Base-by-base conservation (phyloP, 192 early-diverging fungal species). In the Funneliformis geosporum region DNA sequence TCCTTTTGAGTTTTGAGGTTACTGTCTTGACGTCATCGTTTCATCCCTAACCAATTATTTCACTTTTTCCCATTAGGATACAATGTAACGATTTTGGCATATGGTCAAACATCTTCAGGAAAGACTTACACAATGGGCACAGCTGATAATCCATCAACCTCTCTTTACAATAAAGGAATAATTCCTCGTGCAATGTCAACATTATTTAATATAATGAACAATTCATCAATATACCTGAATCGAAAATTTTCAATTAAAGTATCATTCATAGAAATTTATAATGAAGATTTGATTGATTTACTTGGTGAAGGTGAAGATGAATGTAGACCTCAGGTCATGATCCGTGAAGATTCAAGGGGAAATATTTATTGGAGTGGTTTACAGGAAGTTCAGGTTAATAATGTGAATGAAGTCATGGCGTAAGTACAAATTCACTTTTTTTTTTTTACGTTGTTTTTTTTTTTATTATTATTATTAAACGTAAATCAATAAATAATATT, bases 51-150 rank as follows among this genome's bases (percentile, higher is more conserved):
- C 33, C 33, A 0, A n/a, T 42, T 60, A 27, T 77, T 68, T n/a
- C 7, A 25, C 23, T 55, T 59, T 61, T 21, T 39, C 2, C 3
- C 33, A 33, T 72, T 55, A 87, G 97, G 97, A 23, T 96, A 95
- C 81, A 99, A 98, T 86, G 94, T 93, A 33, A 98, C 97, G 1
- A 92, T 99, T 47, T 87, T 99, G 65, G 97, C 97, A 50, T 94
- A 94, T 85, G 94, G 95, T 23, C 95, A 98, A 87, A 97, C 96
- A 4, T 96, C 95, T 25, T 93, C 92, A 4, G 97, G 97, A 74
- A 99, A 99, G 85, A 98, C 97, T 4, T 93, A 92, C 80, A 99
- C 95, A 11, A 99, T 99, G 97, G 95, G 96, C 65, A 96, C 96
- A 21, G 91, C 88, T 21, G 74, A 59, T 38, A 43, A 75, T 59